Base-by-base conservation (phyloP, 1,139 yeast species). In the Pneumocystis carinii region DNA sequence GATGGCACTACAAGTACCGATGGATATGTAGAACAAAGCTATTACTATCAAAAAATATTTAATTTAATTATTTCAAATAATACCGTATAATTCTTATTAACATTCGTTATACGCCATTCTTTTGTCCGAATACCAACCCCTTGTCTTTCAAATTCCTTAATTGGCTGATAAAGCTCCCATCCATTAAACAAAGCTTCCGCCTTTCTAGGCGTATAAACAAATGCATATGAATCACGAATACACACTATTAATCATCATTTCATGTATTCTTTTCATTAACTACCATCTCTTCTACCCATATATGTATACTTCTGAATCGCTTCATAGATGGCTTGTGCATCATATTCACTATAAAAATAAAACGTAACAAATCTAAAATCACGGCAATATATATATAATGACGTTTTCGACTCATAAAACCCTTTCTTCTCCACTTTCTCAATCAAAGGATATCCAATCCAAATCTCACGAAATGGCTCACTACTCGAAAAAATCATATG, bases 391-490 rank as follows among this genome's bases (percentile, higher is more conserved):
- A 92, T 73, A 61, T 95, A 81, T 61, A 92, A 79, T 81, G 59
- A 79, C 81, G 66, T 81, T 76, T 74, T 75, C 81, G 70, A 78
- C 79, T 75, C 68, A 27, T 67, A 65, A 36, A 65, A 61, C 12
- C 69, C 14, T 38, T 84, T 79, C 67, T 86, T 83, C 67, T 81
- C 81, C 1, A 87, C 83, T 64, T 80, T 76, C 60, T 84, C 86
- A 60, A 90, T 85, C 68, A 90, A 83, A 0, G 97, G 97, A 73
- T 90, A 92, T 66, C 96, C 87, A 42, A 90, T 81, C 98, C 98
- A 92, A 29, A 89, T 81, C 72, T 92, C 97, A 66, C 84, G 70
- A 39, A 66, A 59, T 65, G 66, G 35, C 62, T 65, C 32, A 14
- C 63, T 62, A 15, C 64, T 56, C 36, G 62, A 65, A 73, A 90